Percentiles rank a stretch among this genome's conserved stretches.
Conservation (phyloP, 202 grass and related monocot species). For the Zoysia matrella region DNA sequence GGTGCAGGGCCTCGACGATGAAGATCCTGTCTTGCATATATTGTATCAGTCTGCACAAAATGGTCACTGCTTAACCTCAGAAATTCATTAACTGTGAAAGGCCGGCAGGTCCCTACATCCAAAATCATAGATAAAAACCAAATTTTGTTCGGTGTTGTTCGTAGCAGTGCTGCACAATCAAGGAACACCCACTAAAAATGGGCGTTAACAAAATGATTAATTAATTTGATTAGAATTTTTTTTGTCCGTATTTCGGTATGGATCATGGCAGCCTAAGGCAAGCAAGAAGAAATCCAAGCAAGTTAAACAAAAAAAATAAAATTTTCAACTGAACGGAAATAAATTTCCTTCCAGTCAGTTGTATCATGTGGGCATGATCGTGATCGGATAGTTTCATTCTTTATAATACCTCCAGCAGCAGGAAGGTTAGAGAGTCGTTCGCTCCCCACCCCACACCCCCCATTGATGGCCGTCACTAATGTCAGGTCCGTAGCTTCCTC, state of each 20-base stretch:
- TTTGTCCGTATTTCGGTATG: neutral
- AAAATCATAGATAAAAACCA: neutral
- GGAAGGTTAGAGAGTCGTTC: no score
- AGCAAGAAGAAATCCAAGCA: neutral
- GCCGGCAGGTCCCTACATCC: conserved; percentile 19
- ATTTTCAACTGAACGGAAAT: no score
- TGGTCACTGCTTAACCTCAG: conserved; percentile 35
- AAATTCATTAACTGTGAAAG: conserved; percentile 29
- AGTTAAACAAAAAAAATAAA: neutral
- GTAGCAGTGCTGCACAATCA: neutral
- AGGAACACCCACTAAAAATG: neutral
- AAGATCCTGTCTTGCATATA: conserved; percentile 1
- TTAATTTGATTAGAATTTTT: neutral
- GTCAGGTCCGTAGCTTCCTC: no score
- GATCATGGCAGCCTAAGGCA: neutral
- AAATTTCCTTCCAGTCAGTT: no score
- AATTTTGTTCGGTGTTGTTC: neutral
- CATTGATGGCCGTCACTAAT: no score
- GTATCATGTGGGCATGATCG: no score
- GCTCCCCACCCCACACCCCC: no score
- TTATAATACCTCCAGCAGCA: no score
- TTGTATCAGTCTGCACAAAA: conserved; percentile 7
- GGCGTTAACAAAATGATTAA: neutral
- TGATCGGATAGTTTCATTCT: no score
- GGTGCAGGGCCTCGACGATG: conserved; percentile 9